A percentile compares a stretch with the other conserved stretches of the same genome.
These are phyloP conservation scores for Maudiozyma humilis DNA, from an alignment of 1,139 yeast genomes.

Conservation along the genomic window DNA sequence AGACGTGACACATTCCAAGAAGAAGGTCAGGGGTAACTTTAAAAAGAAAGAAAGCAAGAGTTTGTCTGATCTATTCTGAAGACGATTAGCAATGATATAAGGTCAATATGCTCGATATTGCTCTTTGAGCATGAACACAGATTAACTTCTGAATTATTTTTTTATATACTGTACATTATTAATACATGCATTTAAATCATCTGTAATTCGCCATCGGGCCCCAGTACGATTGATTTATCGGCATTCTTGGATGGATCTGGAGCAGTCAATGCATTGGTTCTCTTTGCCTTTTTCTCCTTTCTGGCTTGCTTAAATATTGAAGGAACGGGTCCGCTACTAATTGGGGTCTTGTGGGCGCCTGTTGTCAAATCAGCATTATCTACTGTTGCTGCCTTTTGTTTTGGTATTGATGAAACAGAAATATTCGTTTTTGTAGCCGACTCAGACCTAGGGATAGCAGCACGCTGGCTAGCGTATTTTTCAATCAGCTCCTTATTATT, in stretches of 20 bases:
- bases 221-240: neutral
- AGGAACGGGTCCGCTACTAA: neutral
- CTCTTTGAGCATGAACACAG: too few species aligned
- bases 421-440: slow-evolving; percentile 26
- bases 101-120: too few species aligned
- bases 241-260: neutral
- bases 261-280: neutral
- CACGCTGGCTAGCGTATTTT: slow-evolving; percentile 52
- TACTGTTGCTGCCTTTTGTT: slow-evolving; percentile 9
- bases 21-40: slow-evolving; percentile 17
- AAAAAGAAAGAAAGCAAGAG: slow-evolving; percentile 9
- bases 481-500: slow-evolving; percentile 52
- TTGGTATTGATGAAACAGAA: too few species aligned
- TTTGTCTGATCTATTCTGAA: neutral
- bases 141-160: too few species aligned
- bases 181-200: neutral
- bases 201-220: neutral
- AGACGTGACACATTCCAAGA: slow-evolving; percentile 9
- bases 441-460: slow-evolving; percentile 51
- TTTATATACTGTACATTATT: neutral
- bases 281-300: neutral
- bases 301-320: neutral
- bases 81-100: too few species aligned
- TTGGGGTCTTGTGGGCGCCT: too few species aligned
- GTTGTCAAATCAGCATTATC: too few species aligned